Evolutionary conservation across 2,329 filamentous ascomycete species (phyloP), one percentile per base, ranked within the genome.

Genomic region (Nemania serpens): DNA sequence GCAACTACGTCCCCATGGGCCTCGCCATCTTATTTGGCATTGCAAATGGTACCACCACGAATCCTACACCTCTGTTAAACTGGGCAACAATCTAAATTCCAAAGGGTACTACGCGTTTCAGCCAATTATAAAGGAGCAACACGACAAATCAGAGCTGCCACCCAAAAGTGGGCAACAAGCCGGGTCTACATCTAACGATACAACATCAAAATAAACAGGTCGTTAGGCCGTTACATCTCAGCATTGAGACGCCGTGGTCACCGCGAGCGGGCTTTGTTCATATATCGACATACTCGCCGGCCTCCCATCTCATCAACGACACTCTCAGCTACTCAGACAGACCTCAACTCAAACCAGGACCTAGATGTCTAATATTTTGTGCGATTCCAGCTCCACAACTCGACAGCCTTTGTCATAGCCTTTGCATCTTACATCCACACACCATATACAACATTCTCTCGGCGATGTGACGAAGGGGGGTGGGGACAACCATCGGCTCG

Each of bases 21-120:
- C 42, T 75, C n/a, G 74, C 74, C 6, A 54, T 75, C 18, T 59
- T 69, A 7, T 69, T 70, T 58, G 74, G 74, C 29, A 59, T 75
- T 39, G 68, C 41, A n/a, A 75, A 74, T 55, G 73, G 74, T 75
- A 71, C 25, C 25, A 4, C 25, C 25, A 29, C 18, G 63, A n/a
- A 50, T 7, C 41, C 33, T 52, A 49, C 49, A 39, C 36, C 3
- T 15, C 39, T 17, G 18, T 29, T 5, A 5, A 11, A 37, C 43
- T 42, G 5, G 51, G 20, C 25, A 39, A 34, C 5, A 29, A 37
- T 17, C 51, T 53, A 58, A 65, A 18, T 53, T 36, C 45, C 11
- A 10, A 43, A 72, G 70, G 66, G 22, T 68, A 66, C 49, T 72
- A 71, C 61, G 65, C 61, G 2, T 69, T 72, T 45, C 62, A 65